Base-by-base conservation (phyloP, 2,329 filamentous ascomycete genomes). In the Curvularia hawaiiensis region DNA sequence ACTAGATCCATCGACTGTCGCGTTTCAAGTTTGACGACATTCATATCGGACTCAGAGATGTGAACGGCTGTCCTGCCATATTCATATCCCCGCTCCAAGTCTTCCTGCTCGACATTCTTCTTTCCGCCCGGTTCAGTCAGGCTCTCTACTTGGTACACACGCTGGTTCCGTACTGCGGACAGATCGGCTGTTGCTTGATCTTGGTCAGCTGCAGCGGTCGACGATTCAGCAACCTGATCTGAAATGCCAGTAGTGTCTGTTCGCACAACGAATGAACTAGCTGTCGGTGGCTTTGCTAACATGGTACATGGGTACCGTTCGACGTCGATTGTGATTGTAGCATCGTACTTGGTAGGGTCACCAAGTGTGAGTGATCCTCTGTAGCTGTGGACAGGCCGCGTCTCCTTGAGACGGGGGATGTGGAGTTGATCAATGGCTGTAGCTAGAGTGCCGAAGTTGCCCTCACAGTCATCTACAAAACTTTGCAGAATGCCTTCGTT, bases 21-120 rank as follows among this genome's bases (percentile, higher is more conserved):
- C 0, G 92, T 95, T 68, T 96, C 89, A 33, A 97, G 83, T 63
- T 90, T 92, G n/a, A 92, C 96, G 56, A 97, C 87, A 65, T 93
- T 92, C 73, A 89, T 85, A 68, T 99, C 94, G 0, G 90, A 90
- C 66, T 93, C 88, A 63, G 87, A 91, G 65, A 99, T 97, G 64
- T 90, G 88, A 1, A 99, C 94, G 2, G 91, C 92, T 0, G 94
- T 97, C 55, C 92, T 85, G 45, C 95, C 95, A 73, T 99, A 99
- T 70, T 92, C 88, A 70, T 94, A 99, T 0, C 95, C 95, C 74
- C 92, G 96, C n/a, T 91, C 91, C 38, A 99, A 82, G 16, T 91
- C 86, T 14, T 96, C 92, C 56, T 87, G 87, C 28, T 90, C 86
- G 26, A 99, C 88, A 52, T 97, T 91, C 52, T 83, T 84, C 77